Percentiles rank a stretch among this genome's conserved stretches.
These are phyloP conservation scores for Calonectria naviculata DNA, from an alignment of 2,329 filamentous ascomycete genomes.

Conservation along the genomic window DNA sequence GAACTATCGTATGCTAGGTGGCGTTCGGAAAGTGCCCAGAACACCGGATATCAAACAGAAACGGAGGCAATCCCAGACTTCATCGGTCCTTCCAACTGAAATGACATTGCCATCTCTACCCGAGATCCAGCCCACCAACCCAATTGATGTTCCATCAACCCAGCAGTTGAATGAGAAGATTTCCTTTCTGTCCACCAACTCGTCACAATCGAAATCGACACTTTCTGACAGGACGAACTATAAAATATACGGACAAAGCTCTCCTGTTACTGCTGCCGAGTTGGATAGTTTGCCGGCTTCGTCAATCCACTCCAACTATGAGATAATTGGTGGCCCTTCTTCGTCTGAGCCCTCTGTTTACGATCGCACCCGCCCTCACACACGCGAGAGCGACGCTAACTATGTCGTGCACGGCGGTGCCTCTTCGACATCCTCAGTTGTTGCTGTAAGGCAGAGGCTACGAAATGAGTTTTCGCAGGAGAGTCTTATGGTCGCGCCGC, in stretches of 20 bases:
- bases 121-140: conserved; percentile 37
- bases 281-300: conserved; percentile 55
- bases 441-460: conserved; percentile 43
- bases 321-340: conserved; percentile 63
- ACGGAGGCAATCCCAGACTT: conserved; percentile 46
- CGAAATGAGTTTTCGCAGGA: conserved; percentile 68
- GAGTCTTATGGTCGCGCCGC: conserved; percentile 67
- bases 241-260: conserved; percentile 63
- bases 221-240: conserved; percentile 64
- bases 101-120: conserved; percentile 43
- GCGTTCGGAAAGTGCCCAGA: conserved; percentile 61
- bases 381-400: conserved; percentile 59
- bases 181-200: conserved; percentile 40
- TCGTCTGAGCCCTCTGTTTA: conserved; percentile 53
- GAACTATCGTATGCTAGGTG: conserved; percentile 66
- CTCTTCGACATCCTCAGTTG: conserved; percentile 52
- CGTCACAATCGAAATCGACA: conserved; percentile 53
- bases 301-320: conserved; percentile 61
- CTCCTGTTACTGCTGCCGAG: conserved; percentile 45
- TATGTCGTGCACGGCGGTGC: conserved; percentile 63
- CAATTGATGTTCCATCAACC: conserved; percentile 30
- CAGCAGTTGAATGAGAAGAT: conserved; percentile 34
- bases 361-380: conserved; percentile 47
- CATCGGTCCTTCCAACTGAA: conserved; percentile 39
- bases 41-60: conserved; percentile 51